Evolutionary conservation across 345 rosid species (phyloP), one percentile per base, ranked within the genome.

Genomic region (Alliaria petiolata): DNA sequence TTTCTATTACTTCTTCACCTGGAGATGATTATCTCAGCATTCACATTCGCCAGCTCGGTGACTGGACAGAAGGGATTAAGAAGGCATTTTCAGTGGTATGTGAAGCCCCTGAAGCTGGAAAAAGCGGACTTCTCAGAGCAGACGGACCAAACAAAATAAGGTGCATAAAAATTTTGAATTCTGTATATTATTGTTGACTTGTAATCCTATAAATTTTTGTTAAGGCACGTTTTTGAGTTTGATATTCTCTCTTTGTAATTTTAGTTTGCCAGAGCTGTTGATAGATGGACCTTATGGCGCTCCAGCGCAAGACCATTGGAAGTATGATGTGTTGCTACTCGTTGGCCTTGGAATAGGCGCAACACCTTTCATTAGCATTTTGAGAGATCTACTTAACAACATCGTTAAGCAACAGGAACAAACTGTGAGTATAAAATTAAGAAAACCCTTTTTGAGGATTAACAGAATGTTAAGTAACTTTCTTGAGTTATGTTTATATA

Each of bases 11-110:
- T 30, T 91, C 98, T 7, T 92, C 96, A 22, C 98, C 98, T 30
- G 90, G 84, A 33, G 96, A 93, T 74, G 91, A 91, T 59, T 91
- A 79, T 80, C 91, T 93, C 12, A 93, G 96, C 62, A 72, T 77
- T 67, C 77, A 71, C 38, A 71, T 77, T 53, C 77, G 79, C 14
- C 81, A 77, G 76, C 87, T 35, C 15, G 98, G 98, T 28, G 98
- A 93, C 65, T 93, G 98, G 98, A 93, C 98, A 5, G 90, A 87
- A 77, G 96, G 87, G 57, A 95, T 93, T n/a, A 91, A 84, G 76
- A 74, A 85, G 62, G 82, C 81, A 13, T 95, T 91, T 65, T 77
- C 91, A 13, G 84, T 81, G 80, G 95, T 78, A 17, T 85, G 93
- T 40, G 78, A 76, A 34, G 78, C 85, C 3, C 85, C 88, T 54